phyloP scores from a whole-genome alignment of 2,329 filamentous ascomycete species.

The Aspergillus ochraceus region DNA sequence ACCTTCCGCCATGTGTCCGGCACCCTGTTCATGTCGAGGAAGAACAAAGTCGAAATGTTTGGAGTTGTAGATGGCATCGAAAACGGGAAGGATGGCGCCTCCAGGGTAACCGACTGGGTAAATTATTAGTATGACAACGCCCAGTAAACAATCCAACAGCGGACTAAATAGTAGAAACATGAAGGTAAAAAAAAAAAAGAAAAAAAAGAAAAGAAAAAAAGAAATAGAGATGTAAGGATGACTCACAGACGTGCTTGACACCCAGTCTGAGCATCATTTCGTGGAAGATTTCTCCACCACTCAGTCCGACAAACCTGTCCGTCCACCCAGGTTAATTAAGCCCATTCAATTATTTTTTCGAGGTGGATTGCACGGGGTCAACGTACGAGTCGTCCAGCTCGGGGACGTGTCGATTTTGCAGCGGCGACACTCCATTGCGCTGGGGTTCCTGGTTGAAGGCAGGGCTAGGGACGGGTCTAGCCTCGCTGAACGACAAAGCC shows the following conservation, averaged over 20 bases:
- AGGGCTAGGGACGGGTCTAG: constrained; percentile 63
- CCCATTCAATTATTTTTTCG: background rate
- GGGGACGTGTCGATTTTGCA: constrained; percentile 59
- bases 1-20: constrained; percentile 97
- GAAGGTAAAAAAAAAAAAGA: too few species aligned
- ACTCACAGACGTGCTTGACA: constrained; percentile 93
- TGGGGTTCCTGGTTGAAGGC: constrained; percentile 56
- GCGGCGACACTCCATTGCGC: constrained; percentile 66
- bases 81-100: constrained; percentile 94
- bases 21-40: constrained; percentile 94
- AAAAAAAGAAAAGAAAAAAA: background rate
- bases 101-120: constrained; percentile 79
- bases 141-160: background rate
- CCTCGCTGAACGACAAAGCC: constrained; percentile 43
- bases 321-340: background rate
- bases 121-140: background rate
- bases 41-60: constrained; percentile 95
- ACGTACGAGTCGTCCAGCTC: constrained; percentile 81
- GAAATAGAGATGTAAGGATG: constrained; percentile 5
- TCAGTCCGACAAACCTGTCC: constrained; percentile 83
- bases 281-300: constrained; percentile 94
- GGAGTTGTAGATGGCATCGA: constrained; percentile 98
- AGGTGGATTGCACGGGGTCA: background rate
- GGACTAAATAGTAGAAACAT: background rate
- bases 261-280: constrained; percentile 96